Base-by-base conservation (phyloP, 768 basidiomycete genomes). In the Suillus plorans region DNA sequence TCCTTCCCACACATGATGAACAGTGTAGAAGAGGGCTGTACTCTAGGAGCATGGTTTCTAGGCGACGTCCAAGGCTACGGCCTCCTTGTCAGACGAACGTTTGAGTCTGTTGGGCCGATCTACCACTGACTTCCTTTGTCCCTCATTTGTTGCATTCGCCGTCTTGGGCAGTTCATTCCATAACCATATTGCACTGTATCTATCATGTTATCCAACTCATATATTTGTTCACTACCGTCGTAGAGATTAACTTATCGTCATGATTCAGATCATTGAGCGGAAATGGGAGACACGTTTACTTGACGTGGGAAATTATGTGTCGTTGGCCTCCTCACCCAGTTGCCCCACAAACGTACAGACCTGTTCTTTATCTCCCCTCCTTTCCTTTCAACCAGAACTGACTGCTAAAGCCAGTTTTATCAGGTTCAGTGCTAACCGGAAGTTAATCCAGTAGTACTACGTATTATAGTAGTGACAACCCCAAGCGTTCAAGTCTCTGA, bases 1-100 rank as follows among this genome's bases (percentile, higher is more conserved):
- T 82, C 36, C 64, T 86, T 60, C 84, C 84, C 9, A 76, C 76
- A 8, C 70, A 82, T 16, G 77, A 79, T 60, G 82, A 87, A 68
- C 86, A 87, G 71, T 71, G 73, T 58, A 70, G 66, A 65, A 76
- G 71, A 41, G 82, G 82, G 25, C 69, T 83, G 70, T 85, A 78
- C 67, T 84, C 85, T 42, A 72, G 71, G 61, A 65, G 72, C 18
- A 22, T 41, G n/a, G 50, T 52, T 39, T 14, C 61, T 25, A 62
- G 66, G 49, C 52, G 67, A 28, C 58, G 63, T 37, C 28, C 57
- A 14, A 25, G 16, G 37, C 13, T 16, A 7, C 66, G 61, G 31
- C 28, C 41, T 42, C 62, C 56, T n/a, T 63, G 45, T 60, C 50
- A 45, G 55, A 58, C 63, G 58, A 28, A 34, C 31, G 52, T 39